Percentiles rank a stretch among this genome's conserved stretches.
These are phyloP conservation scores for Sporothrix inflata DNA, from an alignment of 2,329 filamentous ascomycete species.

Conservation along the genomic window DNA sequence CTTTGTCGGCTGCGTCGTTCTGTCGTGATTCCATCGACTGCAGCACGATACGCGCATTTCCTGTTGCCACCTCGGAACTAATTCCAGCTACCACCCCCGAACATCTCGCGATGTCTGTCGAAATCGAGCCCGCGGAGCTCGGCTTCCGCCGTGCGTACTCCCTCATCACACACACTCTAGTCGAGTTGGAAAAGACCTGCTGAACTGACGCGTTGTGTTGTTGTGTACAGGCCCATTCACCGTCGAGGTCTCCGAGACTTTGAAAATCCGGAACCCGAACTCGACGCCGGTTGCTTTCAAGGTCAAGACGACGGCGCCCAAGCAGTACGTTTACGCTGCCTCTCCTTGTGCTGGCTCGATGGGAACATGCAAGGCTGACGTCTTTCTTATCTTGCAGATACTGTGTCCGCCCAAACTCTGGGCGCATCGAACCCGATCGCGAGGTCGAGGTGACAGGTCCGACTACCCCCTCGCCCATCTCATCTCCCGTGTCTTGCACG, in stretches of 20 bases:
- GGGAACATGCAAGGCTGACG: background rate
- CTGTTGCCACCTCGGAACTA: background rate
- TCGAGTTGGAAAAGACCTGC: background rate
- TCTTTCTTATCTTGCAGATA: constrained; percentile 64
- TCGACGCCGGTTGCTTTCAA: constrained; percentile 69
- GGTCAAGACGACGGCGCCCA: constrained; percentile 98
- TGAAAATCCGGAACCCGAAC: constrained; percentile 68
- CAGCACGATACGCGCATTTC: background rate
- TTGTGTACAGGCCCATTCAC: constrained; percentile 63
- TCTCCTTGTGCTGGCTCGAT: background rate
- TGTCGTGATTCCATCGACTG: background rate
- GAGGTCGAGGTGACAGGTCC: constrained; percentile 91
- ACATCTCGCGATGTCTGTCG: constrained; percentile 77
- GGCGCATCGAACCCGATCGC: constrained; percentile 87
- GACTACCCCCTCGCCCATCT: background rate
- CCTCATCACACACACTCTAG: background rate
- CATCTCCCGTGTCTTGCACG: background rate
- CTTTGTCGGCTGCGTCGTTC: background rate
- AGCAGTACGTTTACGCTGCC: constrained; percentile 69
- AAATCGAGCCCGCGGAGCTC: constrained; percentile 88
- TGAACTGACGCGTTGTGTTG: constrained; percentile 3
- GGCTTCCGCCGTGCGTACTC: constrained; percentile 85
- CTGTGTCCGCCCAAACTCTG: constrained; percentile 95
- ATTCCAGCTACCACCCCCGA: background rate
- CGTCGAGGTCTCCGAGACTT: constrained; percentile 64